Conservation (phyloP, 2,329 filamentous ascomycete genomes). For the Talaromyces sp. region DNA sequence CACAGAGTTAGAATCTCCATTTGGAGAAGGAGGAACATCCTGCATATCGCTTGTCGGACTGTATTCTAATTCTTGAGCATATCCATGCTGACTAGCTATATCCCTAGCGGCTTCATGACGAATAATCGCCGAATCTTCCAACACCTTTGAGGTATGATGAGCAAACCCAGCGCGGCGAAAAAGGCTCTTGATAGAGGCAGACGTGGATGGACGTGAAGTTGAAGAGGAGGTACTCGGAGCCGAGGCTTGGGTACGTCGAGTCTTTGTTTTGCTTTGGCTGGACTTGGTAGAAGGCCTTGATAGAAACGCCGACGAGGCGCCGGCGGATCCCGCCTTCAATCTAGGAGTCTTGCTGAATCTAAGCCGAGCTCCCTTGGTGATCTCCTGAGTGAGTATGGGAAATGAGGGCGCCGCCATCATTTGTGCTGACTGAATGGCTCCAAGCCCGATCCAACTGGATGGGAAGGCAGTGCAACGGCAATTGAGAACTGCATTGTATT, state of each 20-base stretch:
- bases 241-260: slow-evolving; percentile 17
- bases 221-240: background rate
- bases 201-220: slow-evolving; percentile 1
- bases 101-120: background rate
- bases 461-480: background rate
- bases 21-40: background rate
- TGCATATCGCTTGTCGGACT: background rate
- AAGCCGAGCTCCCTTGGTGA: background rate
- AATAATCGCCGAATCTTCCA: slow-evolving; percentile 5
- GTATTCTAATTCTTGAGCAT: slow-evolving; percentile 1
- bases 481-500: background rate
- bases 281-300: background rate
- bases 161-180: slow-evolving; percentile 32
- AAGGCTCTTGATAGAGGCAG: slow-evolving; percentile 5
- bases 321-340: slow-evolving; percentile 3
- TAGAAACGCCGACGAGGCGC: slow-evolving; percentile 15
- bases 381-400: slow-evolving; percentile 12
- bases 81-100: background rate
- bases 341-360: background rate
- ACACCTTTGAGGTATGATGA: slow-evolving; percentile 26
- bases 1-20: background rate
- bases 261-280: background rate
- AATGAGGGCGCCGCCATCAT: slow-evolving; percentile 10
- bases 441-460: slow-evolving; percentile 3
- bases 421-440: slow-evolving; percentile 8